These are phyloP conservation scores for Chlorella sp. DNA, from an alignment of 139 green algal species.

Conservation along the genomic window DNA sequence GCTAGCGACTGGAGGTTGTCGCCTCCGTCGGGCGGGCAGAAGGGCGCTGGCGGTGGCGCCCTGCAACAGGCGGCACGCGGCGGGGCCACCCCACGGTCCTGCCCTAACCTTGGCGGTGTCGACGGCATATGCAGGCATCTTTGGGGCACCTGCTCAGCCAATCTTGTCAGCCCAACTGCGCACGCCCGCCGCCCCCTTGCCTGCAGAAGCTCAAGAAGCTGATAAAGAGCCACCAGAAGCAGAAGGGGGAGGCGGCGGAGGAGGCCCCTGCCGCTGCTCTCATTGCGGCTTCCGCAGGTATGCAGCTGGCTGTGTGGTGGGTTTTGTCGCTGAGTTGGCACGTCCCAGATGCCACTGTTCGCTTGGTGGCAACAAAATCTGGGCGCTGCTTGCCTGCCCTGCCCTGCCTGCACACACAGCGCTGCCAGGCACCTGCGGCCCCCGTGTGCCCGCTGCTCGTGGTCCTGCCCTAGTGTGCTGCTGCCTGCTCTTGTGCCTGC, in stretches of 20 bases:
- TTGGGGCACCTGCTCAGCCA: no score
- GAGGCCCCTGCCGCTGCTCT: not conserved
- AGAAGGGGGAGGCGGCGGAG: not conserved
- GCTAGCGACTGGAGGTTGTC: not conserved
- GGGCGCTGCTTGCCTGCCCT: no score
- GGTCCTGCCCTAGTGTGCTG: no score
- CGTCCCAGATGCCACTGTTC: no score
- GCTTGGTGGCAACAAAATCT: no score
- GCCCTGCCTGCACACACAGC: no score
- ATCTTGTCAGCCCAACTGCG: not conserved
- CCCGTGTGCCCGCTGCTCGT: no score
- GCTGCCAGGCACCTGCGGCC: no score
- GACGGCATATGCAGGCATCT: no score
- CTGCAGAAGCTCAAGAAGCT: conserved; percentile 54
- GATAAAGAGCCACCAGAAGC: conserved; percentile 4
- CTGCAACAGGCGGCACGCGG: no score
- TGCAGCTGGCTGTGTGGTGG: not conserved
- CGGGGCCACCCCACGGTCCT: no score
- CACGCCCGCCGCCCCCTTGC: not conserved
- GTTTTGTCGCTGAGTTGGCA: not conserved
- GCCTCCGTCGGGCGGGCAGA: not conserved
- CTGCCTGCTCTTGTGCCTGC: not conserved
- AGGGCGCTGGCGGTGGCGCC: not conserved
- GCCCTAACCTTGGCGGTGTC: no score
- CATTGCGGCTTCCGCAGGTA: not conserved